Conservation (phyloP, 208 protist species). For the Trypanosoma brucei region DNA sequence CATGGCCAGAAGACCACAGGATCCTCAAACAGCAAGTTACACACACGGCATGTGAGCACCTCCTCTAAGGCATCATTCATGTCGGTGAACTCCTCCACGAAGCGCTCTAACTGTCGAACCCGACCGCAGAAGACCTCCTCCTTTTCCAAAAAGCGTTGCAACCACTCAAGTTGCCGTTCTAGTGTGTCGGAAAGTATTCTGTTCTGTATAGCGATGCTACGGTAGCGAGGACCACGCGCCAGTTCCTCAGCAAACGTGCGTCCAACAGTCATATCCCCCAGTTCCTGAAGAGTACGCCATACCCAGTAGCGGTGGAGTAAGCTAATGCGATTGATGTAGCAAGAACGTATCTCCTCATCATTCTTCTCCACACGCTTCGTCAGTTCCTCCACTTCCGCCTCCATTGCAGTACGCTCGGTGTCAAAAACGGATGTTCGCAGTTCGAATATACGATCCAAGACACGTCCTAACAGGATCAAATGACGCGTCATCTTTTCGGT, state of each 20-base stretch:
- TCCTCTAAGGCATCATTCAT: constrained; percentile 79
- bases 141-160: constrained; percentile 45
- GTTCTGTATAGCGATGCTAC: constrained; percentile 78
- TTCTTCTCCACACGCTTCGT: constrained; percentile 28
- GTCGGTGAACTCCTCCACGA: constrained; percentile 80
- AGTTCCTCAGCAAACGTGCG: constrained; percentile 79
- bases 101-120: constrained; percentile 52
- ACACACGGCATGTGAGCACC: constrained; percentile 70
- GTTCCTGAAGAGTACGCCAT: constrained; percentile 77
- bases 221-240: constrained; percentile 71
- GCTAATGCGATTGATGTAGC: constrained; percentile 69
- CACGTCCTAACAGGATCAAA: constrained; percentile 44
- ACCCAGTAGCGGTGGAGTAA: constrained; percentile 84
- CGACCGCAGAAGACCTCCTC: constrained; percentile 64
- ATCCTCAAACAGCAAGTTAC: constrained; percentile 72
- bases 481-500: constrained; percentile 43
- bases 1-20: constrained; percentile 86
- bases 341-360: constrained; percentile 43
- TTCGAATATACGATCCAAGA: constrained; percentile 44
- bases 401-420: constrained; percentile 23
- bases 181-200: constrained; percentile 77
- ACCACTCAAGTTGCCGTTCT: constrained; percentile 70
- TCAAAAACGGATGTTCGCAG: constrained; percentile 28
- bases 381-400: constrained; percentile 45
- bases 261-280: constrained; percentile 70